These are phyloP conservation scores for Thalassiosira ordinaria DNA, from an alignment of 352 stramenopile species.

Conservation along the genomic window DNA sequence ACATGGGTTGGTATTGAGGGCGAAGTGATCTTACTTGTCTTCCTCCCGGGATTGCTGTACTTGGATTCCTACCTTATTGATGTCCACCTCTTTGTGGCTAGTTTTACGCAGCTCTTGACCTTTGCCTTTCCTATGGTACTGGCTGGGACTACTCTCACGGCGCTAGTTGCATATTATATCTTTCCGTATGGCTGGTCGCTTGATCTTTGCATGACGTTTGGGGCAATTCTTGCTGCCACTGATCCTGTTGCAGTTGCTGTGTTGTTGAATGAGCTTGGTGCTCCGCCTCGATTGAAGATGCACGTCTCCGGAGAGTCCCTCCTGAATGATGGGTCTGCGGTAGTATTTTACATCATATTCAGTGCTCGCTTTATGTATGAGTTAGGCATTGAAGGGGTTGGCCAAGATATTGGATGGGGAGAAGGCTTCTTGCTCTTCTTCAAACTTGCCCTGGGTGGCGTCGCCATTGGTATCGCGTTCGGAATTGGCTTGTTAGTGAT, in stretches of 20 bases:
- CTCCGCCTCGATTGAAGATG: conserved; percentile 72
- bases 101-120: conserved; percentile 70
- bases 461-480: conserved; percentile 78
- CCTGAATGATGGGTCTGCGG: conserved; percentile 87
- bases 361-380: conserved; percentile 67
- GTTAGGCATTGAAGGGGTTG: conserved; percentile 62
- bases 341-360: conserved; percentile 90
- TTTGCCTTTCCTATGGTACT: conserved; percentile 85
- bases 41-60: conserved; percentile 85
- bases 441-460: conserved; percentile 74
- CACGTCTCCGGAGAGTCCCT: conserved; percentile 87
- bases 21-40: conserved; percentile 80
- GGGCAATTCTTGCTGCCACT: conserved; percentile 82
- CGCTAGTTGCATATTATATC: conserved; percentile 71
- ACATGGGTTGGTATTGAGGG: conserved; percentile 74
- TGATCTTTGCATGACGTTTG: conserved; percentile 64
- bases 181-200: conserved; percentile 71
- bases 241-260: conserved; percentile 88
- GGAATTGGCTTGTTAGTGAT: conserved; percentile 71
- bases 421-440: conserved; percentile 77
- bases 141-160: conserved; percentile 71
- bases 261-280: conserved; percentile 84
- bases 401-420: conserved; percentile 63
- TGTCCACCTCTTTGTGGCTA: conserved; percentile 70
- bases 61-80: conserved; percentile 79